Percentiles rank a stretch among this genome's conserved stretches.
Conservation (phyloP, 2,329 filamentous ascomycete species). For the Amphichorda felina region DNA sequence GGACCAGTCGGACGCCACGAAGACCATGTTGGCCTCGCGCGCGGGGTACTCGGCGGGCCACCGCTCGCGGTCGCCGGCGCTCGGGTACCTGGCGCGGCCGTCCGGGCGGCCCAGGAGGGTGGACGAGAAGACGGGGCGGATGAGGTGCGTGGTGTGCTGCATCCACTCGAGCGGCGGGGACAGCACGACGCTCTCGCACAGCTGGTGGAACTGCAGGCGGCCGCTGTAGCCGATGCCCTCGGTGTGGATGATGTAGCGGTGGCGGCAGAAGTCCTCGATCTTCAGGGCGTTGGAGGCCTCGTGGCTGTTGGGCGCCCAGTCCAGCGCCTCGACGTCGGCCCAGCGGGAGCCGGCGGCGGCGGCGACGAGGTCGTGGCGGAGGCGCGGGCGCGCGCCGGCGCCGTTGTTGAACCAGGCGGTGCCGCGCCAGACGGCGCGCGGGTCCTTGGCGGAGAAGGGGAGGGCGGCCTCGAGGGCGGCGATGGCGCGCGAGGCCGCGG, state of each 20-base stretch:
- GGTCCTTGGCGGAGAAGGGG: constrained; percentile 18
- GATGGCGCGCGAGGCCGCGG: constrained; percentile 24
- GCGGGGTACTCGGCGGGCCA: constrained; percentile 25
- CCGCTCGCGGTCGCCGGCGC: constrained; percentile 5
- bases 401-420: constrained; percentile 36
- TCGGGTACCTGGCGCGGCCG: neutral
- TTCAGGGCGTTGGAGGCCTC: constrained; percentile 29
- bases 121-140: constrained; percentile 29
- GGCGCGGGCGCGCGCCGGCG: constrained; percentile 19
- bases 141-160: constrained; percentile 36
- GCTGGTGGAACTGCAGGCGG: constrained; percentile 36
- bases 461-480: constrained; percentile 18
- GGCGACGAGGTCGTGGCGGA: constrained; percentile 26
- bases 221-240: constrained; percentile 43
- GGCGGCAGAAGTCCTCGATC: constrained; percentile 38
- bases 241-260: constrained; percentile 39
- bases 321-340: constrained; percentile 34
- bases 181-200: constrained; percentile 34
- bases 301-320: constrained; percentile 17
- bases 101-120: constrained; percentile 7
- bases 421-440: constrained; percentile 36
- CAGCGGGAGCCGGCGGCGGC: constrained; percentile 23
- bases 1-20: constrained; percentile 37
- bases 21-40: constrained; percentile 33
- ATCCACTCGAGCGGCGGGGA: constrained; percentile 34